These are phyloP conservation scores for Calonectria montana DNA, from an alignment of 2,329 filamentous ascomycete genomes.

Conservation along the genomic window DNA sequence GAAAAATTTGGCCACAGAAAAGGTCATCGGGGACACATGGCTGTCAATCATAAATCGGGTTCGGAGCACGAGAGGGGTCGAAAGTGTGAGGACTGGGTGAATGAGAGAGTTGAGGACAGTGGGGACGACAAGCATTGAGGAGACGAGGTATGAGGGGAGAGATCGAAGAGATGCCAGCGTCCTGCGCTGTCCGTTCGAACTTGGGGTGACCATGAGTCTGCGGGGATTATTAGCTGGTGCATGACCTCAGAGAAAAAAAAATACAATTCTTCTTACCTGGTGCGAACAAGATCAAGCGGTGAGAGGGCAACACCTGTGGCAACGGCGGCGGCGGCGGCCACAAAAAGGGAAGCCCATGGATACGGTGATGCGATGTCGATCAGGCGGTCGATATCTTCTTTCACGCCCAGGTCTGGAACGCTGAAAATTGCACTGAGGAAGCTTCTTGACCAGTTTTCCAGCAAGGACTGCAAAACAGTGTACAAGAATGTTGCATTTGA, in stretches of 20 bases:
- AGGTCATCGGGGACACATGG: slow-evolving; percentile 81
- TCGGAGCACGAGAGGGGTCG: slow-evolving; percentile 86
- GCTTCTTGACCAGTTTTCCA: slow-evolving; percentile 93
- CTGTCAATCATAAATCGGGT: slow-evolving; percentile 88
- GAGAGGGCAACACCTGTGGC: slow-evolving; percentile 84
- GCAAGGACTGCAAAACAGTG: slow-evolving; percentile 83
- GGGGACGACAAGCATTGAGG: slow-evolving; percentile 78
- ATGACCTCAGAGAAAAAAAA: background rate
- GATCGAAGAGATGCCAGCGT: slow-evolving; percentile 82
- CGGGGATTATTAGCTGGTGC: slow-evolving; percentile 41
- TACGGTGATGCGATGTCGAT: slow-evolving; percentile 80
- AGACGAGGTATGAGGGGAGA: slow-evolving; percentile 81
- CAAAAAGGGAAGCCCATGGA: slow-evolving; percentile 82
- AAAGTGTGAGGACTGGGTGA: slow-evolving; percentile 84
- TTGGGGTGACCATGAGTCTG: slow-evolving; percentile 85
- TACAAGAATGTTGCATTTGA: slow-evolving; percentile 95
- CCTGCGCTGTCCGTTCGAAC: slow-evolving; percentile 78
- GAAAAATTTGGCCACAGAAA: slow-evolving; percentile 84
- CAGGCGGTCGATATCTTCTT: slow-evolving; percentile 81
- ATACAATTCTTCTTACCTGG: slow-evolving; percentile 61
- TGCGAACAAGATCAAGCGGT: slow-evolving; percentile 90
- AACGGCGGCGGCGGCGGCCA: slow-evolving; percentile 73
- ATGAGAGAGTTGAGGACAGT: slow-evolving; percentile 88
- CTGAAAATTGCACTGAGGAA: slow-evolving; percentile 92
- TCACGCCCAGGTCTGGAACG: slow-evolving; percentile 83